phyloP scores from a whole-genome alignment of 2,329 filamentous ascomycete genomes.

The Fusarium xylarioides region DNA sequence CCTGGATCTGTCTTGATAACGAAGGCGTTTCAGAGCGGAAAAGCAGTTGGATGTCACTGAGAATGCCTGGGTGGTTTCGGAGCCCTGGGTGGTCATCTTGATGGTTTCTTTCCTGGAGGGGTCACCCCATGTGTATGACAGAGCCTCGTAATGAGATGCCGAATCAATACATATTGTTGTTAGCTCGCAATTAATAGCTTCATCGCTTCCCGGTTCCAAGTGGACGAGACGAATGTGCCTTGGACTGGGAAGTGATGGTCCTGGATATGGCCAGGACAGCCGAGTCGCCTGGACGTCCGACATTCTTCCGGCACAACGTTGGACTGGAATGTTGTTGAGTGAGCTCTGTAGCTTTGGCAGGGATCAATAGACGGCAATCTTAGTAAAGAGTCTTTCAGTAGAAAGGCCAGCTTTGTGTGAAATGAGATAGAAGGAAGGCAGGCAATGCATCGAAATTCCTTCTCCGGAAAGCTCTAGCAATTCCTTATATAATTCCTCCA shows the following conservation, averaged over 20 bases:
- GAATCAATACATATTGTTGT: rapidly evolving
- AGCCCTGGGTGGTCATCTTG: background rate
- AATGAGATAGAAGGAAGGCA: too few species aligned
- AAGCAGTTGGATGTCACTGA: background rate
- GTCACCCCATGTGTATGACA: background rate
- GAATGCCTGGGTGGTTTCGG: rapidly evolving
- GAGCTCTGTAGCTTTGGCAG: too few species aligned
- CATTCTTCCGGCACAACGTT: too few species aligned
- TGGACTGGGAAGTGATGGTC: background rate
- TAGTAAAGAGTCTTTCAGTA: too few species aligned
- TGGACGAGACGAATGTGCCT: background rate
- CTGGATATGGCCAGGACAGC: background rate
- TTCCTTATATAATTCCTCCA: too few species aligned
- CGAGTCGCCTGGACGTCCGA: too few species aligned
- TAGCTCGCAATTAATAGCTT: background rate
- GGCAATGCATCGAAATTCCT: too few species aligned
- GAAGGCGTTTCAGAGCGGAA: background rate
- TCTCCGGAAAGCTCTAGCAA: too few species aligned
- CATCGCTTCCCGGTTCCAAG: background rate
- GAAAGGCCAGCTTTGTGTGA: too few species aligned
- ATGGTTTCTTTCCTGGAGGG: background rate
- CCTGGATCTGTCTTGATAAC: background rate
- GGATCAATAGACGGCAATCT: too few species aligned
- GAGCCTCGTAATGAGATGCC: background rate
- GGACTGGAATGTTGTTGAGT: too few species aligned